Conservation (phyloP, 2,329 filamentous ascomycete species). For the Albophoma yamanashiensis region DNA sequence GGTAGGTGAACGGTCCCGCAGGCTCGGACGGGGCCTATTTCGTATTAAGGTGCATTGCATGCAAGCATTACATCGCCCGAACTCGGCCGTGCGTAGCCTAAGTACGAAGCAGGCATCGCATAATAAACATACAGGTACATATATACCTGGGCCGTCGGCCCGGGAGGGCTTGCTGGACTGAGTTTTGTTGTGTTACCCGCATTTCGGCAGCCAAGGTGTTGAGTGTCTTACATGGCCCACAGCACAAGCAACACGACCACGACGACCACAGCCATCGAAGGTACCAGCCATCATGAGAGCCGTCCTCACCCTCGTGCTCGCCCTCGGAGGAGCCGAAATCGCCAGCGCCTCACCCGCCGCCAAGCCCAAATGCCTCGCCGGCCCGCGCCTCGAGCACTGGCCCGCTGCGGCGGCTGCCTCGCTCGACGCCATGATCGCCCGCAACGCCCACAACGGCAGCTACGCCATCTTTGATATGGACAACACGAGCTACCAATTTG, state of each 20-base stretch:
- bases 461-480: slow-evolving; percentile 34
- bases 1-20: not conserved
- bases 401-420: slow-evolving; percentile 21
- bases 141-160: not conserved
- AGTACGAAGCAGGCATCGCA: not conserved
- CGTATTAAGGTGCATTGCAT: not conserved
- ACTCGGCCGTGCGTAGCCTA: not conserved
- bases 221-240: not conserved
- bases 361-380: slow-evolving; percentile 1
- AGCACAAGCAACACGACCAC: not conserved
- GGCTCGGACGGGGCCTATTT: not conserved
- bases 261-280: not conserved
- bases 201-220: not conserved
- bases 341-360: not conserved
- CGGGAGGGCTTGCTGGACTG: not conserved
- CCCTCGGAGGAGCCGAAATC: not conserved
- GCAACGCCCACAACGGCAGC: slow-evolving; percentile 24
- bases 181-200: not conserved
- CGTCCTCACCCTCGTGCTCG: not conserved
- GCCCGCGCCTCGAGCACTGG: slow-evolving; percentile 19
- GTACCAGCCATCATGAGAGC: not conserved
- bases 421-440: slow-evolving; percentile 25
- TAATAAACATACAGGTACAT: not conserved
- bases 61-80: not conserved
- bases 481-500: slow-evolving; percentile 31